These are phyloP conservation scores for Neurospora sp. DNA, from an alignment of 2,329 filamentous ascomycete species.

Conservation along the genomic window DNA sequence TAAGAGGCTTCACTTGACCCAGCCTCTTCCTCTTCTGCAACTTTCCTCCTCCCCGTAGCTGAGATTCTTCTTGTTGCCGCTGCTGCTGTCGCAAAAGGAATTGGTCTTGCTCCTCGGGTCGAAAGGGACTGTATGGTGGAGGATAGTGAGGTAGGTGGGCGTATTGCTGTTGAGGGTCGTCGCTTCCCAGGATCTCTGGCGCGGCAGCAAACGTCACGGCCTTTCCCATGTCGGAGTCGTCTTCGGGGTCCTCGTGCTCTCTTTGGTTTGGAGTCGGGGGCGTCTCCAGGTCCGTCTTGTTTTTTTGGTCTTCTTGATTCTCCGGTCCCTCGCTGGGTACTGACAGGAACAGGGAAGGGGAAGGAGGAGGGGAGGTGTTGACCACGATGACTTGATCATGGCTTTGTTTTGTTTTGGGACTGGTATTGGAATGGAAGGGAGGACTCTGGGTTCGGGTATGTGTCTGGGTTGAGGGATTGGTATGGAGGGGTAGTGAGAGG, in stretches of 20 bases:
- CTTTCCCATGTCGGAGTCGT: neutral
- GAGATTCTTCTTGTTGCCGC: neutral
- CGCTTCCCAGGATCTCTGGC: neutral
- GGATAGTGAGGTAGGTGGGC: neutral
- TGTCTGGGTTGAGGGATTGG: neutral
- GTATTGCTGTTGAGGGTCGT: neutral
- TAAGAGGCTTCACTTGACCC: slow-evolving; percentile 22
- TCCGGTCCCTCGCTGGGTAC: neutral
- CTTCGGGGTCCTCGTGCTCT: neutral
- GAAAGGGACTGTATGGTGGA: neutral
- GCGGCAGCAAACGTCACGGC: neutral
- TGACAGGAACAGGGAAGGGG: neutral
- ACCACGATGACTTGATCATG: neutral
- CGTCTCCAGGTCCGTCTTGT: slow-evolving; percentile 35
- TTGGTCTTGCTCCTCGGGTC: neutral
- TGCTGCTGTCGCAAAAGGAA: neutral
- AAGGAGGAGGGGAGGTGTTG: neutral
- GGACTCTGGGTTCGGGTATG: neutral
- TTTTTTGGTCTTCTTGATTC: neutral
- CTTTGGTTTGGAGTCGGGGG: slow-evolving; percentile 23
- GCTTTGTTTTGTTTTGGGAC: neutral
- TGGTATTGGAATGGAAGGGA: neutral
- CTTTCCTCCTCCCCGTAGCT: slow-evolving; percentile 29
- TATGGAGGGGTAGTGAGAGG: neutral
- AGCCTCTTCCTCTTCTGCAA: slow-evolving; percentile 34